Evolutionary conservation across 1,284 basidiomycete species (phyloP).

Genomic region (Caloboletus firmus): DNA sequence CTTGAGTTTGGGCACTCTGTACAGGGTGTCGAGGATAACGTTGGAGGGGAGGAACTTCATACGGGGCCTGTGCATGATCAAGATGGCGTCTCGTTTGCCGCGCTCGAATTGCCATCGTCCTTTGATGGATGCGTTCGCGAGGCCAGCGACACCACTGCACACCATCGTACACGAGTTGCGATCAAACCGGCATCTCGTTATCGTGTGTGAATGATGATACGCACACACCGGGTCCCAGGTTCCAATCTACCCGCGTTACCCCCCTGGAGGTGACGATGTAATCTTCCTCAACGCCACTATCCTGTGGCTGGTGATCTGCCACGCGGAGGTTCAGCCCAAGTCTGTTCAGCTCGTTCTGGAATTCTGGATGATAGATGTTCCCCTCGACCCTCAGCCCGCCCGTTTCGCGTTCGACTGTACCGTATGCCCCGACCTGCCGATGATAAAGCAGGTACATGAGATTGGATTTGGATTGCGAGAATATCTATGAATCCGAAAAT

Average conservation of each 20-base stretch:
- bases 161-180: neutral
- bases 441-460: neutral
- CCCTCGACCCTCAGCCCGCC: constrained; percentile 23
- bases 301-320: constrained; percentile 12
- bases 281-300: constrained; percentile 21
- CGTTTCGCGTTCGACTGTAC: constrained; percentile 19
- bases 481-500: neutral
- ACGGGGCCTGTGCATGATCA: constrained; percentile 30
- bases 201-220: constrained; percentile 1
- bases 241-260: constrained; percentile 4
- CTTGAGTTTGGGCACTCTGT: constrained; percentile 16
- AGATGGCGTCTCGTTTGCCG: constrained; percentile 27
- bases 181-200: neutral
- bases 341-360: constrained; percentile 20
- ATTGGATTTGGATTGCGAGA: neutral
- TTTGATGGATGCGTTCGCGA: constrained; percentile 25
- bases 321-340: constrained; percentile 1
- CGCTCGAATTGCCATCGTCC: constrained; percentile 31
- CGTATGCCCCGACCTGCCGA: constrained; percentile 28
- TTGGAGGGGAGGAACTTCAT: constrained; percentile 15
- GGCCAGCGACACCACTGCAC: constrained; percentile 17
- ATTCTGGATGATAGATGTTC: constrained; percentile 24
- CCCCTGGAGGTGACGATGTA: constrained; percentile 25
- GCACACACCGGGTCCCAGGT: constrained; percentile 16
- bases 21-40: constrained; percentile 21